Evolutionary conservation across 768 basidiomycete genomes (phyloP), one percentile per base, ranked within the genome.

Genomic region (Paxillus involutus): DNA sequence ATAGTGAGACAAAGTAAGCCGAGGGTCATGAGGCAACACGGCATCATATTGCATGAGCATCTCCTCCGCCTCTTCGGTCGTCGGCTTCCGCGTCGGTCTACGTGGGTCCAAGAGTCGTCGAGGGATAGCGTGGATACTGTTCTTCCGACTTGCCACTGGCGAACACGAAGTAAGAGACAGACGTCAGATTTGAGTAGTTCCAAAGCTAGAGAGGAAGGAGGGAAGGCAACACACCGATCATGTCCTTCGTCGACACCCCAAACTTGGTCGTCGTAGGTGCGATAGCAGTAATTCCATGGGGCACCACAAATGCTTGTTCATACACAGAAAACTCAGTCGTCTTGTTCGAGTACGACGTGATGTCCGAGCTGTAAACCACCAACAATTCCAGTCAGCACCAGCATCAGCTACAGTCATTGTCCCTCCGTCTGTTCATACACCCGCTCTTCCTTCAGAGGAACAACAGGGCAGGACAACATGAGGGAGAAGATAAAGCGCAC

Each of bases 21-120:
- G 76, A 0, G 79, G 79, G 55, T 98, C 92, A 52, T 89, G 80
- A 0, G 82, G 81, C 4, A 97, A 56, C 1, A 94, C 62, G 0
- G 92, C 83, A 4, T 97, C 94, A 67, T 96, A 98, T 41, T 88
- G 83, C 35, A 92, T 71, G 4, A 98, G 80, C 73, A 84, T 82
- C 67, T 97, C 96, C 61, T 97, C 95, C 59, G 80, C 76, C 59
- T 98, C 93, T 59, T 84, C 79, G 2, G 77, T 73, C 2, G 91
- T 90, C 0, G 85, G 82, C 68, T 93, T 93, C 33, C 79, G 70
- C n/a, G 73, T 80, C 1, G 94, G 91, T 51, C 96, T 75, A 7
- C 96, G 82, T 1, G 96, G 94, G 64, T 98, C 85, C 29, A 98
- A 74, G 17, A 91, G 60, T 12, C 86, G 76, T 24, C 86, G 80